Evolutionary conservation across 83 land plant species (phyloP).

Genomic region (Diphasiastrum complanatum): DNA sequence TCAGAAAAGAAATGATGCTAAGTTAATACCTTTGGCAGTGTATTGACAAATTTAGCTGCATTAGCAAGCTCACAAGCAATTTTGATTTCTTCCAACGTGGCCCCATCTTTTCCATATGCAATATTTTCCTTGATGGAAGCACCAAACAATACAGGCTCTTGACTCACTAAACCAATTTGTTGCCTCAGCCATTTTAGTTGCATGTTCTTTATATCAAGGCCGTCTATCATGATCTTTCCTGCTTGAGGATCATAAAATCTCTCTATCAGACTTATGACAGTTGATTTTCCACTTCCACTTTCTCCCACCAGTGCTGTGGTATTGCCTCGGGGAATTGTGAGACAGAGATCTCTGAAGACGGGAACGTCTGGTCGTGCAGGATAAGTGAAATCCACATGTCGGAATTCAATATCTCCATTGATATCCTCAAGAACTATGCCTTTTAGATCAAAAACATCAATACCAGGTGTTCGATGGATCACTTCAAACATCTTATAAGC

Average conservation of each 20-base stretch:
- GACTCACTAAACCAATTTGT: conserved; percentile 48
- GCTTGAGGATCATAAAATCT: conserved; percentile 51
- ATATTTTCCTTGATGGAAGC: conserved; percentile 43
- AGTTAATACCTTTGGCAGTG: conserved; percentile 27
- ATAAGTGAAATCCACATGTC: conserved; percentile 44
- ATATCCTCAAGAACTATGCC: conserved; percentile 34
- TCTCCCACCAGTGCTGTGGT: conserved; percentile 55
- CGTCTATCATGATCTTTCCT: conserved; percentile 45
- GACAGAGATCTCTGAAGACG: conserved; percentile 42
- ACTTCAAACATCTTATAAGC: conserved; percentile 51
- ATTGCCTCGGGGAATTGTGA: conserved; percentile 33
- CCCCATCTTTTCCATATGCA: conserved; percentile 40
- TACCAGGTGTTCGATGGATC: conserved; percentile 39
- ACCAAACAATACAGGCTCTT: conserved; percentile 48
- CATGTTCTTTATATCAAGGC: conserved; percentile 31
- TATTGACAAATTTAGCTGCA: conserved; percentile 19
- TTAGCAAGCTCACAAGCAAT: conserved; percentile 26
- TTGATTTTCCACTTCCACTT: conserved; percentile 62
- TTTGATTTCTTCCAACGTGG: conserved; percentile 35
- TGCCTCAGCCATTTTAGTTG: conserved; percentile 41
- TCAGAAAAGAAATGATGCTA: too few relatives aligned
- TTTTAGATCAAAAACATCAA: conserved; percentile 30
- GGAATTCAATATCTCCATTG: conserved; percentile 42
- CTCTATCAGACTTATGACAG: conserved; percentile 40
- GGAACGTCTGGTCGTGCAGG: conserved; percentile 49